Conservation (phyloP, 495 filamentous ascomycete genomes). For the Neurospora tetrasperma region DNA sequence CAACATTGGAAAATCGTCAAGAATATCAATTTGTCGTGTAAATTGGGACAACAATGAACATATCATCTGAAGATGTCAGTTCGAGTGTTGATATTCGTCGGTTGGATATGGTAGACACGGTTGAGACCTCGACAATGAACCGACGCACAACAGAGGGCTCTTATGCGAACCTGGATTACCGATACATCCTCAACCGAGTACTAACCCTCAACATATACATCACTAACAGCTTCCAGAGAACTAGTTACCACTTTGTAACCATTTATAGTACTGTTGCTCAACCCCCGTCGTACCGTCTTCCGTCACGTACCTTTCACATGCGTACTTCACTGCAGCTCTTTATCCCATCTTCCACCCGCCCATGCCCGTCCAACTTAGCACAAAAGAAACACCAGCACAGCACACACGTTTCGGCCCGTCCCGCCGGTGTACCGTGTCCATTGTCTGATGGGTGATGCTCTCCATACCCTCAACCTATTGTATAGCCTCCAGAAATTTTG, state of each 20-base stretch:
- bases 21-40: neutral
- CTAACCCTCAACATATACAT: neutral
- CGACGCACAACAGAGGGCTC: neutral
- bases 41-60: neutral
- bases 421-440: neutral
- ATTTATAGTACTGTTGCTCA: neutral
- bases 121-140: neutral
- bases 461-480: neutral
- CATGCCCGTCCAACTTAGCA: neutral
- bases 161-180: neutral
- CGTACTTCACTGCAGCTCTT: neutral
- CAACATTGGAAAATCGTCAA: neutral
- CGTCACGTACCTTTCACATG: neutral
- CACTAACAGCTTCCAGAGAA: neutral
- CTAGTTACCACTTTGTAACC: neutral
- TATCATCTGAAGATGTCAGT: neutral
- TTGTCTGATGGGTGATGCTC: neutral
- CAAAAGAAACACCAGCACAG: neutral
- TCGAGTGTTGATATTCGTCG: neutral
- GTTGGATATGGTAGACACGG: no score
- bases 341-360: neutral
- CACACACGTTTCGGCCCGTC: neutral
- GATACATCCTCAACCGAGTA: neutral
- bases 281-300: neutral
- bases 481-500: neutral